Base-by-base conservation (phyloP, 768 basidiomycete genomes). In the Pulveroboletus sp. region DNA sequence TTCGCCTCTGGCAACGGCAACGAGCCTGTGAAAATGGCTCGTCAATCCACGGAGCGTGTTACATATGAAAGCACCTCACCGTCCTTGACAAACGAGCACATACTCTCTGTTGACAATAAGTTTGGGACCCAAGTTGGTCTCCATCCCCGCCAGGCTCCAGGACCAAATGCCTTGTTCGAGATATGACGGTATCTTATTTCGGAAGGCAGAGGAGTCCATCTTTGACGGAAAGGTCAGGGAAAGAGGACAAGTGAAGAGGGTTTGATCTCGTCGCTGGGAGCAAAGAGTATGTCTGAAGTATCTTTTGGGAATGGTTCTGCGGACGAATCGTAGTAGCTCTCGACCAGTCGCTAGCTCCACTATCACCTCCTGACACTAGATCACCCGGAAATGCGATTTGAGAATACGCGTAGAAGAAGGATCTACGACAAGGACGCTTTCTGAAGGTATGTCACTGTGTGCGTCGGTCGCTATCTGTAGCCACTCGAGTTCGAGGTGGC, bases 181-280 rank as follows among this genome's bases (percentile, higher is more conserved):
- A 91, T 83, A 20, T 95, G 81, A 16, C 95, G 80, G 62, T 97
- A 98, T 64, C 97, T 95, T 61, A 97, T 98, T 69, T 97, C 95
- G 95, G 95, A 7, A 98, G 82, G 69, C 97, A 98, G 11, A 97
- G 71, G 35, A 98, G 75, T 5, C 95, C 95, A 57, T 97, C 95
- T 95, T 49, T 8, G 6, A 19, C 36, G 31, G 47, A 52, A 19
- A 41, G 7, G 21, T 49, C 19, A 57, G 31, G 14, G 19, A 21
- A 14, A 24, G 16, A 16, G 5, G 6, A 2, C 2, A 20, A n/a
- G n/a, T 16, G 20, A 32, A 19, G 23, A 34, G 12, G n/a, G n/a
- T n/a, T n/a, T n/a, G n/a, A n/a, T n/a, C n/a, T n/a, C n/a, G n/a
- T n/a, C n/a, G n/a, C n/a, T n/a, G n/a, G n/a, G n/a, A n/a, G n/a